Conservation (phyloP, 148 eudicot genomes). For the Heliosperma pusillum region DNA sequence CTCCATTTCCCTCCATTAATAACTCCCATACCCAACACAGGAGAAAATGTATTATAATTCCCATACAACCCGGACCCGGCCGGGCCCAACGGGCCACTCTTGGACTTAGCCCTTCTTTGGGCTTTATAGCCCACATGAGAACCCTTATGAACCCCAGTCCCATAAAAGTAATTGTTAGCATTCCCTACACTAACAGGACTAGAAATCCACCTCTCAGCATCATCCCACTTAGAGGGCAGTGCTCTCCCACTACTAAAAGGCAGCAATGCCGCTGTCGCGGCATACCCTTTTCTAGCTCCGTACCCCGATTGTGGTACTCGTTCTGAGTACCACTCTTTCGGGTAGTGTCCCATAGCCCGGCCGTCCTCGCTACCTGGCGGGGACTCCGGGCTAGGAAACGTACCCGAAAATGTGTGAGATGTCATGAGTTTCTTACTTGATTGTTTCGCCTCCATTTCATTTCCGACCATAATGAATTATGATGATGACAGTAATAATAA, state of each 20-base stretch:
- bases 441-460: conserved; percentile 6
- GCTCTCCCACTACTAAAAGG: conserved; percentile 79
- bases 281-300: conserved; percentile 36
- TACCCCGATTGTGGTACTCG: conserved; percentile 53
- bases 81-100: conserved; percentile 83
- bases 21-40: conserved; percentile 48
- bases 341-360: conserved; percentile 20
- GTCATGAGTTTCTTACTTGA: conserved; percentile 9
- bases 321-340: conserved; percentile 82
- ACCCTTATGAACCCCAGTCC: conserved; percentile 21
- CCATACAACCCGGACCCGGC: conserved; percentile 38
- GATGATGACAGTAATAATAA: too few relatives aligned
- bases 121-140: conserved; percentile 20
- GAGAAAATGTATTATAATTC: conserved; percentile 53
- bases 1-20: conserved; percentile 41
- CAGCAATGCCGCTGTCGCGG: conserved; percentile 46
- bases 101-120: conserved; percentile 60
- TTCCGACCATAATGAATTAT: conserved; percentile 4
- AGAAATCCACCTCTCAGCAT: conserved; percentile 96
- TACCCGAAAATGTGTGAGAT: conserved; percentile 23
- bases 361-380: conserved; percentile 26
- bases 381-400: conserved; percentile 25
- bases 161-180: conserved; percentile 20
- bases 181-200: conserved; percentile 58
- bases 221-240: conserved; percentile 95